Evolutionary conservation across 306 rosid genomes (phyloP).

Genomic region (Quercus berberidifolia): DNA sequence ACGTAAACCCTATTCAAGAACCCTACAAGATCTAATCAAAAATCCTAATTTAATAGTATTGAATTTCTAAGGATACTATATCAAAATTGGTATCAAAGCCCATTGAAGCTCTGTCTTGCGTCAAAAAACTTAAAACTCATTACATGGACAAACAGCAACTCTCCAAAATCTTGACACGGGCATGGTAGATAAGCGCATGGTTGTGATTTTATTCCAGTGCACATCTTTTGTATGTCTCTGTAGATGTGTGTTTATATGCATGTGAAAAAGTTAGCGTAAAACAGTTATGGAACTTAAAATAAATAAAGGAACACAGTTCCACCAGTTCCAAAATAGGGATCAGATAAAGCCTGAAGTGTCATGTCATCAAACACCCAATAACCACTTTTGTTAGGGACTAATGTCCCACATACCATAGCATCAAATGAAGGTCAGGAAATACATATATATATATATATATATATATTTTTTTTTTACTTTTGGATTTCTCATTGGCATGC

Average conservation of each 20-base stretch:
- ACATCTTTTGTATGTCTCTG: not conserved
- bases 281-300: not conserved
- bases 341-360: not conserved
- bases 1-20: too few relatives aligned
- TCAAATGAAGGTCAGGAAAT: not conserved
- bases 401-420: not conserved
- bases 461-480: not conserved
- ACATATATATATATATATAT: not conserved
- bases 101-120: too few relatives aligned
- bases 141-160: not conserved
- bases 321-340: not conserved
- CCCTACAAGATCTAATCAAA: too few relatives aligned
- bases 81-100: too few relatives aligned
- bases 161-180: not conserved
- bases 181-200: not conserved
- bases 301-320: not conserved
- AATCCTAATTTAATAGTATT: too few relatives aligned
- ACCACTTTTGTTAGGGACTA: not conserved
- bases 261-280: not conserved
- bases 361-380: not conserved
- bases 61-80: too few relatives aligned
- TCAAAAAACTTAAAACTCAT: not conserved
- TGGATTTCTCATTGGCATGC: not conserved
- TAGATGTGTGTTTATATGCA: not conserved
- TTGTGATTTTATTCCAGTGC: not conserved